Base-by-base conservation (phyloP, 2,329 filamentous ascomycete species). In the Catunica adiposa region DNA sequence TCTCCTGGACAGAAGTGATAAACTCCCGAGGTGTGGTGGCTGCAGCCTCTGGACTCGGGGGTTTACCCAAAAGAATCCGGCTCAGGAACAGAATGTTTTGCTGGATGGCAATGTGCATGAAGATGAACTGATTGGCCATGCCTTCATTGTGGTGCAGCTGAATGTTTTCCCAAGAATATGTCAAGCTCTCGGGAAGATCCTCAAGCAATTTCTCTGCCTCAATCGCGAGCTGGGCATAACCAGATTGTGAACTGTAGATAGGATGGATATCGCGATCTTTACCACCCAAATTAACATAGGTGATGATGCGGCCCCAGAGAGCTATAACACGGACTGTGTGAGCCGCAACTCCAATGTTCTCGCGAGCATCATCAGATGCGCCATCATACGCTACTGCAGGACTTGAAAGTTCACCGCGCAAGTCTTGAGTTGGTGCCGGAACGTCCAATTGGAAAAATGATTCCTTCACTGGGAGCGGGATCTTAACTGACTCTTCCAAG, bases 271-370 rank as follows among this genome's bases (percentile, higher is more conserved):
- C 90, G 53, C 78, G 73, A 58, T 89, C 84, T 64, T 85, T 89
- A 1, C 89, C 89, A 23, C 89, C 89, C 57, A 95, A 79, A 65
- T 95, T 96, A 59, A 96, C 73, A 65, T 95, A 96, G 59, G 83
- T 84, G 62, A 95, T 85, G 51, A 96, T 83, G 51, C 83, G 82
- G 3, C 92, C 92, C 89, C 90, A 97, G 31, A 95, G 73, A 1
- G 89, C 81, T 59, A 97, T 86, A 1, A 84, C 76, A 20, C 86
- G 82, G 59, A 97, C 84, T 63, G 92, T 85, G 67, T 94, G 95
- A 9, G 90, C 89, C 1, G 89, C 85, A 3, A 94, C 88, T 1
- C 90, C 92, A 89, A 97, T 94, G 64, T 95, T 96, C 6, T 86
- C 82, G 62, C 77, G 81, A 5, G 29, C 46, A 26, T 58, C 51